These are phyloP conservation scores for Asterochloris erici DNA, from an alignment of 139 green algal species.

Conservation along the genomic window DNA sequence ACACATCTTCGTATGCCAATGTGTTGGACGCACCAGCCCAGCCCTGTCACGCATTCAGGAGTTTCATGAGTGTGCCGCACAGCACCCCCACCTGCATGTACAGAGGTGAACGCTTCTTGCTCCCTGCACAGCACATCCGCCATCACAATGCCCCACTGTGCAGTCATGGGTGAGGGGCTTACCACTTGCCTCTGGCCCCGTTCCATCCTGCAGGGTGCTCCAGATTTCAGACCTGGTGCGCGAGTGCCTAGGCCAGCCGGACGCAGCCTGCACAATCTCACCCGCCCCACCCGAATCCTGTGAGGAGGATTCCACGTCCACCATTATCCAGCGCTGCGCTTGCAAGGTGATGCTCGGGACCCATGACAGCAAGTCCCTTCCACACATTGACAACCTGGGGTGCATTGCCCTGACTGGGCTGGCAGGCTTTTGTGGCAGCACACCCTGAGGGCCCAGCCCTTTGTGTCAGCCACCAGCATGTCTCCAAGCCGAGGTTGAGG, in stretches of 20 bases:
- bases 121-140: too few relatives aligned
- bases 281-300: conserved; percentile 27
- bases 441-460: too few relatives aligned
- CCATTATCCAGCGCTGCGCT: conserved; percentile 16
- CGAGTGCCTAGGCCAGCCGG: conserved; percentile 39
- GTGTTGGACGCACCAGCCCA: too few relatives aligned
- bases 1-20: too few relatives aligned
- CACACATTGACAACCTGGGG: not conserved
- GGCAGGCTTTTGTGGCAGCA: too few relatives aligned
- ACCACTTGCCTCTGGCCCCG: not conserved
- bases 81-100: too few relatives aligned
- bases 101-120: too few relatives aligned
- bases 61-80: too few relatives aligned
- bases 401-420: too few relatives aligned
- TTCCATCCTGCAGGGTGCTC: conserved; percentile 21
- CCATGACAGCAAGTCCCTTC: not conserved
- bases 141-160: not conserved
- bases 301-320: conserved; percentile 14
- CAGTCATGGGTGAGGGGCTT: not conserved
- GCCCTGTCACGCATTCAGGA: too few relatives aligned
- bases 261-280: conserved; percentile 34
- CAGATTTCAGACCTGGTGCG: conserved; percentile 48
- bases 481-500: too few relatives aligned
- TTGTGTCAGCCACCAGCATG: too few relatives aligned
- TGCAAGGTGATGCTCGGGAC: conserved; percentile 20